phyloP scores from a whole-genome alignment of 805 yeast genomes.

The Wickerhamiella bombiphila region DNA sequence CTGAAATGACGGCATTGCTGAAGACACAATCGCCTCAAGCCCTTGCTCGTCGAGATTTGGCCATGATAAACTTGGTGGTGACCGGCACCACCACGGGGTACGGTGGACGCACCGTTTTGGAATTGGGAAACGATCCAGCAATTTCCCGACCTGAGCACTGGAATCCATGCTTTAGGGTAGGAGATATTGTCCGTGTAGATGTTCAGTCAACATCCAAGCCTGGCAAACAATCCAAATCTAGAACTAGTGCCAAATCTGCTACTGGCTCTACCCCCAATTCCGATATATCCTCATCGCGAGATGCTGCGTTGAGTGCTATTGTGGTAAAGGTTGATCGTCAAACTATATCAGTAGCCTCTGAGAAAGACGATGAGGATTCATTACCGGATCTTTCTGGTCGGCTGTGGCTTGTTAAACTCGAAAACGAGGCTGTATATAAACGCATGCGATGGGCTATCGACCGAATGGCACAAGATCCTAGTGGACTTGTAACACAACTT shows the following conservation, averaged over 20 bases:
- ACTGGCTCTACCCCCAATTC: constrained; percentile 10
- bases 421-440: constrained; percentile 27
- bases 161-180: constrained; percentile 38
- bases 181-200: constrained; percentile 27
- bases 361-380: constrained; percentile 36
- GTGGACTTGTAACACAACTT: constrained; percentile 1
- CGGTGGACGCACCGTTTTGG: constrained; percentile 60
- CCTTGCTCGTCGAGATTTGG: constrained; percentile 60
- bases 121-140: constrained; percentile 42
- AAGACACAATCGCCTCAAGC: constrained; percentile 42
- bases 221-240: constrained; percentile 1
- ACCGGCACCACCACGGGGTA: constrained; percentile 58
- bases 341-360: constrained; percentile 44
- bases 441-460: constrained; percentile 65
- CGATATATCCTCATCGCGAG: constrained; percentile 28
- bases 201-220: constrained; percentile 12
- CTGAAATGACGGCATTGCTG: constrained; percentile 32
- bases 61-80: constrained; percentile 49
- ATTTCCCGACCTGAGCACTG: constrained; percentile 19
- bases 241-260: constrained; percentile 11
- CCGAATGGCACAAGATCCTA: constrained; percentile 28
- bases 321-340: constrained; percentile 38
- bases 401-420: constrained; percentile 53
- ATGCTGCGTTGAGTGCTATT: constrained; percentile 32
- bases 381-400: constrained; percentile 29